A percentile compares a stretch with the other conserved stretches of the same genome.
phyloP scores from a whole-genome alignment of 169 alveolate species.

The Theileria orientalis region DNA sequence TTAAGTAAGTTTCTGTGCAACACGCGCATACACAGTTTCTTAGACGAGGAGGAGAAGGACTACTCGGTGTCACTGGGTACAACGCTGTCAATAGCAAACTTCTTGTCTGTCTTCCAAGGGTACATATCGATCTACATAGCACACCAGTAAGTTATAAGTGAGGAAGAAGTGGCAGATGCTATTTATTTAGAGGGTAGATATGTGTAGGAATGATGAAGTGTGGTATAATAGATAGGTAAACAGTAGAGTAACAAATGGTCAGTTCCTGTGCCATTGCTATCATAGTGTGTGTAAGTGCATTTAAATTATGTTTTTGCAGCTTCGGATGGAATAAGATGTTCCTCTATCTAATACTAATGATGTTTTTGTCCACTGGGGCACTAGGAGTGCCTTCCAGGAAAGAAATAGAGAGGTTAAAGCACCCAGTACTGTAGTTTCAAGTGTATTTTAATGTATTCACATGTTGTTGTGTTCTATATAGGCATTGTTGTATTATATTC shows the following conservation, averaged over 20 bases:
- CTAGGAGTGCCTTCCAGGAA: constrained; percentile 27
- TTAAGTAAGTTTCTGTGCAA: constrained; percentile 2
- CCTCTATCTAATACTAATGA: constrained; percentile 18
- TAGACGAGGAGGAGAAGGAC: constrained; percentile 6
- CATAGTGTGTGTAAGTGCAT: no score
- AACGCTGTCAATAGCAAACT: constrained; percentile 37
- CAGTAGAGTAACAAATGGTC: no score
- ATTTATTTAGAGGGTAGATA: no score
- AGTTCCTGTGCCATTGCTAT: no score
- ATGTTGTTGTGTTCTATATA: no score
- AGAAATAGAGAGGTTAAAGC: constrained; percentile 18
- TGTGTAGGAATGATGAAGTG: no score
- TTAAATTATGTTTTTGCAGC: no score
- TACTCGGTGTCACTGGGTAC: constrained; percentile 30
- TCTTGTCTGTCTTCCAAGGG: constrained; percentile 49
- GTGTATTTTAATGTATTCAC: no score
- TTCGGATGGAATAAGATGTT: constrained; percentile 47
- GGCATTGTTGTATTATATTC: no score
- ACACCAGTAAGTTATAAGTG: constrained; percentile 41
- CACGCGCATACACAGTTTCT: no score
- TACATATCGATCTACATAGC: constrained; percentile 46
- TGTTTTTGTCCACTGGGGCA: constrained; percentile 44
- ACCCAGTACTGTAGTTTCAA: not conserved
- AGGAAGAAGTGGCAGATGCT: no score
- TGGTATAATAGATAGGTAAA: no score